A percentile compares a stretch with the other conserved stretches of the same genome.
Evolutionary conservation across 352 stramenopile genomes (phyloP).

Genomic region (Globisporangium cystogenes): DNA sequence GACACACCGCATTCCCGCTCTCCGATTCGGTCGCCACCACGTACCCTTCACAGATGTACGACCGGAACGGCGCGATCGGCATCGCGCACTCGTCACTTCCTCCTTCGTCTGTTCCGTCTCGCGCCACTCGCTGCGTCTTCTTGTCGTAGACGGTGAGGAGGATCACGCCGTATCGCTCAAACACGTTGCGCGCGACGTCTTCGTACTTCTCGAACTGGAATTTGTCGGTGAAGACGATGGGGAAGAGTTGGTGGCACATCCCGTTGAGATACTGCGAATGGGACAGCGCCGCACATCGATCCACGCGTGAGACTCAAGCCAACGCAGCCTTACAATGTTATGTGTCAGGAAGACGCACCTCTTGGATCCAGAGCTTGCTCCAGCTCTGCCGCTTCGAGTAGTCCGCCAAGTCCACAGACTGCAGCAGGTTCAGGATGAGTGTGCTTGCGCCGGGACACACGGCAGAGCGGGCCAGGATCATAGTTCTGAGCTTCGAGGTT

Average conservation of each 20-base stretch:
- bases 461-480: slow-evolving; percentile 46
- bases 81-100: slow-evolving; percentile 4
- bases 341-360: slow-evolving; percentile 23
- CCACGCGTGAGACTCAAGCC: background rate
- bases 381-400: slow-evolving; percentile 26
- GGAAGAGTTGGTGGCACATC: slow-evolving; percentile 65
- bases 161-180: slow-evolving; percentile 40
- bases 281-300: background rate
- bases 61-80: slow-evolving; percentile 36
- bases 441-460: slow-evolving; percentile 56
- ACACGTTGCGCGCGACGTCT: slow-evolving; percentile 49
- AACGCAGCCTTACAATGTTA: background rate
- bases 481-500: slow-evolving; percentile 35
- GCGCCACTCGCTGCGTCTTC: background rate
- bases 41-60: slow-evolving; percentile 48
- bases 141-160: slow-evolving; percentile 24
- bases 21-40: background rate
- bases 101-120: background rate
- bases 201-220: slow-evolving; percentile 53
- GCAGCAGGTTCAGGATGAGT: slow-evolving; percentile 63
- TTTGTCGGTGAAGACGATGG: slow-evolving; percentile 49
- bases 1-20: background rate
- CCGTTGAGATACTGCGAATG: slow-evolving; percentile 49
- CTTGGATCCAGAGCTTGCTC: slow-evolving; percentile 50
- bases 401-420: slow-evolving; percentile 34